Evolutionary conservation across 805 yeast genomes (phyloP).

Genomic region (Hanseniaspora singularis): DNA sequence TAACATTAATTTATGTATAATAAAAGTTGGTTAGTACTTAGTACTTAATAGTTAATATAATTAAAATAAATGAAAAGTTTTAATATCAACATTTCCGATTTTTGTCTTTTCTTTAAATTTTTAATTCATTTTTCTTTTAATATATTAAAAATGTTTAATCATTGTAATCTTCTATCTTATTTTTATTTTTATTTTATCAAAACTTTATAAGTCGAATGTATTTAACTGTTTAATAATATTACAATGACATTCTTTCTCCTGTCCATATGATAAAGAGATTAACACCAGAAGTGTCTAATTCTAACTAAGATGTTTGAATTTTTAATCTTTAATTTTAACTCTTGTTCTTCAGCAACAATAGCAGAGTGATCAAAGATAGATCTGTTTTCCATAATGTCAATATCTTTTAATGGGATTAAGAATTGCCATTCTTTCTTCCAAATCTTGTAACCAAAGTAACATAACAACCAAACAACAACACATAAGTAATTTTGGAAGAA

Average conservation of each 20-base stretch:
- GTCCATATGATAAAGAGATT: no score
- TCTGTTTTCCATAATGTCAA: constrained; percentile 37
- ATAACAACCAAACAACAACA: constrained; percentile 32
- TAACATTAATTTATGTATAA: no score
- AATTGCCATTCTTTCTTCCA: constrained; percentile 31
- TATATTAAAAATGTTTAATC: no score
- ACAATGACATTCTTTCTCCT: neutral
- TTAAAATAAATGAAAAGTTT: no score
- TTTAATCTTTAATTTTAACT: constrained; percentile 24
- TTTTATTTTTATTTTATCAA: no score
- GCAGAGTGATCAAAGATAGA: constrained; percentile 29
- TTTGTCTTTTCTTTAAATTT: no score
- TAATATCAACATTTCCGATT: no score
- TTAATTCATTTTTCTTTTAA: no score
- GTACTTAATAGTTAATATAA: no score
- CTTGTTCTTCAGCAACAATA: constrained; percentile 28
- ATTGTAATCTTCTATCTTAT: no score
- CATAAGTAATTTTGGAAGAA: constrained; percentile 48
- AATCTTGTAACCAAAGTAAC: constrained; percentile 42
- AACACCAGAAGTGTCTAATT: constrained; percentile 28
- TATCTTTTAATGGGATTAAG: constrained; percentile 28
- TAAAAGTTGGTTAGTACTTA: no score
- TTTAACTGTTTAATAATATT: neutral
- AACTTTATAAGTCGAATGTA: no score
- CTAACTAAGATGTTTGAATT: constrained; percentile 25